phyloP scores from a whole-genome alignment of 176 grass and related monocot genomes.

The Musa beccarii region DNA sequence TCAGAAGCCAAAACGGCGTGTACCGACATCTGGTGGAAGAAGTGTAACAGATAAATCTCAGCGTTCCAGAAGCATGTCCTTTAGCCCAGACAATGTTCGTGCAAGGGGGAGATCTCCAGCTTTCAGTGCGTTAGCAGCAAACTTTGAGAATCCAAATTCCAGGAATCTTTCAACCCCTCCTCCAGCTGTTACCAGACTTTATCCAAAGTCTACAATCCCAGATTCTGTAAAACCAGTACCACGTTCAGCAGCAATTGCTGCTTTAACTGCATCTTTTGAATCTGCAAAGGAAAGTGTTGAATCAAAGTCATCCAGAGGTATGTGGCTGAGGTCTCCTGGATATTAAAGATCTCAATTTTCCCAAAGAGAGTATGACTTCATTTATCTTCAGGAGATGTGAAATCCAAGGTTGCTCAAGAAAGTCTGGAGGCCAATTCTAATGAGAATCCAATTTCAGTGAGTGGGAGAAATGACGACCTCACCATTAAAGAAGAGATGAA shows the following conservation, averaged over 20 bases:
- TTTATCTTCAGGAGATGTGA: constrained; percentile 14
- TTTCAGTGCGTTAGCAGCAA: constrained; percentile 12
- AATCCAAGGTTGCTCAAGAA: constrained; percentile 25
- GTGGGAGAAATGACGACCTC: constrained; percentile 38
- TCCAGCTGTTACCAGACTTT: constrained; percentile 15
- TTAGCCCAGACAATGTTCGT: constrained; percentile 12
- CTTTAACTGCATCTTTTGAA: constrained; percentile 12
- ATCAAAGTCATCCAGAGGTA: constrained; percentile 4
- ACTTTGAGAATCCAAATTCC: constrained; percentile 11
- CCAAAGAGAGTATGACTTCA: neutral
- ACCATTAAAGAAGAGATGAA: constrained; percentile 51
- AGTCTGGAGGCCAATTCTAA: constrained; percentile 33
- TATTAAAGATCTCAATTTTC: neutral
- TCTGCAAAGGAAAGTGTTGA: neutral
- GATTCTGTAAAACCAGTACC: neutral
- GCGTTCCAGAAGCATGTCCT: constrained; percentile 20
- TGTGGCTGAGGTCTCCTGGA: neutral
- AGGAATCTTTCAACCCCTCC: constrained; percentile 21
- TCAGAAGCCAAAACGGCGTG: constrained; percentile 14
- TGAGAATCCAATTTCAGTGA: constrained; percentile 20
- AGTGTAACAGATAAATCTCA: constrained; percentile 10
- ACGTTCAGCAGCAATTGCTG: constrained; percentile 13
- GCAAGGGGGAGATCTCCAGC: constrained; percentile 20
- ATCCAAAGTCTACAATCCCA: constrained; percentile 1
- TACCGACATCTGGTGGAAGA: constrained; percentile 2